Base-by-base conservation (phyloP, 176 grass and related monocot species). In the Chrysopogon serrulatus region DNA sequence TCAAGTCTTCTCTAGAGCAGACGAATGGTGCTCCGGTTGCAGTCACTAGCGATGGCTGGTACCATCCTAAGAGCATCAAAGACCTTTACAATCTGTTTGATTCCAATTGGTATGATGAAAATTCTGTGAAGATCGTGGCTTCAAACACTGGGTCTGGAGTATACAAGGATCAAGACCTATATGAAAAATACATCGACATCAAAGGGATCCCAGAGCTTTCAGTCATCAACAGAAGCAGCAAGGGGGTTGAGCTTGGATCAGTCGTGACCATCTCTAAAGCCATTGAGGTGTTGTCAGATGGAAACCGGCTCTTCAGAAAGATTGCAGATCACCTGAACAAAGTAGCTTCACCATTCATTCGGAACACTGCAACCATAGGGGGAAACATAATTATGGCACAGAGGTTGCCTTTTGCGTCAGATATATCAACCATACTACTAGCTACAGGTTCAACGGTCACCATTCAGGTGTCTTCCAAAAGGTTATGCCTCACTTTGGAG, bases 341-440 rank as follows among this genome's bases (percentile, higher is more conserved):
- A 64, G 86, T 97, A 23, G 95, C 90, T 47, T 75, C 95, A 14
- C 90, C 88, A 27, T 97, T 92, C 40, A 68, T 97, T 63, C 68
- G 86, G n/a, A 97, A 97, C 81, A 97, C 83, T 7, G 95, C 90
- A 36, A 97, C 90, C 8, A n/a, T 97, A 31, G 92, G 95, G n/a
- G 95, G 95, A 13, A 97, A 97, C 84, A 68, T 97, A 54, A 83
- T 97, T 37, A 97, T 97, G 95, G 88, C 92, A 26, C 95, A 97
- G 71, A 91, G 92, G 49, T 56, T 83, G 5, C 56, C 26, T 28
- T 97, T 97, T 10, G 57, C 79, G 2, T 97, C 95, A 0, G 95
- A 97, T 15, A 86, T 97, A 77, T 78, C 90, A 32, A 94, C 95
- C 0, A 79, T 97, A 35, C 86, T 97, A 32, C 92, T 97, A 2